Percentiles rank a stretch among this genome's conserved stretches.
phyloP scores from a whole-genome alignment of 148 eudicot species.

The Vaccinium myrtillus region DNA sequence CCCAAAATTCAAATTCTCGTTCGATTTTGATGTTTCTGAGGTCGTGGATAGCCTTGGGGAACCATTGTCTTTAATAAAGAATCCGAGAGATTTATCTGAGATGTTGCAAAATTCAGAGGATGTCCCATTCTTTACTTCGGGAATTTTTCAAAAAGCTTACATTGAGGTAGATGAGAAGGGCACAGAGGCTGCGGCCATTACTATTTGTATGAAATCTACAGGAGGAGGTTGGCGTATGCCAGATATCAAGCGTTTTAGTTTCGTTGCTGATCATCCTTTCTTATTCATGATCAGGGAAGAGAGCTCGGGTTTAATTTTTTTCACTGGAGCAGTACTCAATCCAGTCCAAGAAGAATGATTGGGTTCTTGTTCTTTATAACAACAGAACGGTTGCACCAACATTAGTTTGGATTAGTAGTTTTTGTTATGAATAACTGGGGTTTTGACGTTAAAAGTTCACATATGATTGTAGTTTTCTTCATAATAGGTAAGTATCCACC shows the following conservation, averaged over 20 bases:
- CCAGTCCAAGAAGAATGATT: neutral
- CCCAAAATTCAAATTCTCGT: conserved; percentile 2
- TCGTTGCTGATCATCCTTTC: conserved; percentile 29
- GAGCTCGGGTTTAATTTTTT: conserved; percentile 12
- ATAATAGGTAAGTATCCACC: no score
- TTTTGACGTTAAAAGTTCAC: no score
- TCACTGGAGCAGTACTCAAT: conserved; percentile 13
- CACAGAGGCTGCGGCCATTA: conserved; percentile 21
- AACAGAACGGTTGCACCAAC: neutral
- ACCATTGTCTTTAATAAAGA: no score
- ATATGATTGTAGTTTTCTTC: no score
- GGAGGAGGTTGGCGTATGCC: neutral
- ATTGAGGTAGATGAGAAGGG: conserved; percentile 28
- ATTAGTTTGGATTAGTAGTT: neutral
- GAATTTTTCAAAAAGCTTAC: conserved; percentile 17
- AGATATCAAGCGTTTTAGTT: neutral
- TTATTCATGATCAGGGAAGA: conserved; percentile 11
- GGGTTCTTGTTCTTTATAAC: neutral
- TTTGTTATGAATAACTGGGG: no score
- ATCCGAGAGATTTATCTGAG: neutral
- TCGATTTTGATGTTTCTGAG: no score
- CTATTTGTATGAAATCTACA: neutral
- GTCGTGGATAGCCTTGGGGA: no score
- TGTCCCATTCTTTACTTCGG: neutral
- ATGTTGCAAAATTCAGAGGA: neutral